Evolutionary conservation across 176 grass and related monocot species (phyloP).

Genomic region (Juncus inflexus): DNA sequence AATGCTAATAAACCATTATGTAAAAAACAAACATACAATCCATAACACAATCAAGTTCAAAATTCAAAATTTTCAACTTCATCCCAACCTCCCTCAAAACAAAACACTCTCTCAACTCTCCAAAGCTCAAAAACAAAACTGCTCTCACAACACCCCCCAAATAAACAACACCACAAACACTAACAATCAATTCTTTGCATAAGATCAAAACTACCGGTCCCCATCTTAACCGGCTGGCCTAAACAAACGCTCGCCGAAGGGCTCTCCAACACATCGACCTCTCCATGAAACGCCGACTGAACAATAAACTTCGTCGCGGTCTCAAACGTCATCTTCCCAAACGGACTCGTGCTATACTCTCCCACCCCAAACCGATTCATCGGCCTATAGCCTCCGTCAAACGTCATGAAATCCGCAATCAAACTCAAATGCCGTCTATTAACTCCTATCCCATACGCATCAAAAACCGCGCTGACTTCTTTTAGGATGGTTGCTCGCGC

Average conservation of each 20-base stretch:
- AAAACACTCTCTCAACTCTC: too few relatives aligned
- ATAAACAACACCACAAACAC: background rate
- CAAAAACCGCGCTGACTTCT: constrained; percentile 58
- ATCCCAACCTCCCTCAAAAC: too few relatives aligned
- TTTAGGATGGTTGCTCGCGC: constrained; percentile 59
- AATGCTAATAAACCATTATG: too few relatives aligned
- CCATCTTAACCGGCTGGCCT: constrained; percentile 74
- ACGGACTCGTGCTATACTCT: constrained; percentile 65
- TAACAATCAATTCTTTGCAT: constrained; percentile 43
- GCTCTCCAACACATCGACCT: constrained; percentile 46
- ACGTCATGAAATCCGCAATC: constrained; percentile 90
- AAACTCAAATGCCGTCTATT: constrained; percentile 64
- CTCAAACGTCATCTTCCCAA: constrained; percentile 92
- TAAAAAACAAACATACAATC: too few relatives aligned
- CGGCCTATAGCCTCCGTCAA: constrained; percentile 63
- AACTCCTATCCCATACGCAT: constrained; percentile 53
- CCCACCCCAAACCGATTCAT: constrained; percentile 63
- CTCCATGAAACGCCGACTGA: constrained; percentile 63
- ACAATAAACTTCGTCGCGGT: constrained; percentile 75
- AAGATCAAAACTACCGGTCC: constrained; percentile 65
- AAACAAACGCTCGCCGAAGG: constrained; percentile 78
- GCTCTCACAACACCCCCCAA: background rate
- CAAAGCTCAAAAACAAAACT: background rate
- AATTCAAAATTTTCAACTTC: too few relatives aligned
- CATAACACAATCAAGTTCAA: too few relatives aligned